Evolutionary conservation across 2,329 filamentous ascomycete species (phyloP), one percentile per base, ranked within the genome.

Genomic region (Colletotrichum lindemuthianum): DNA sequence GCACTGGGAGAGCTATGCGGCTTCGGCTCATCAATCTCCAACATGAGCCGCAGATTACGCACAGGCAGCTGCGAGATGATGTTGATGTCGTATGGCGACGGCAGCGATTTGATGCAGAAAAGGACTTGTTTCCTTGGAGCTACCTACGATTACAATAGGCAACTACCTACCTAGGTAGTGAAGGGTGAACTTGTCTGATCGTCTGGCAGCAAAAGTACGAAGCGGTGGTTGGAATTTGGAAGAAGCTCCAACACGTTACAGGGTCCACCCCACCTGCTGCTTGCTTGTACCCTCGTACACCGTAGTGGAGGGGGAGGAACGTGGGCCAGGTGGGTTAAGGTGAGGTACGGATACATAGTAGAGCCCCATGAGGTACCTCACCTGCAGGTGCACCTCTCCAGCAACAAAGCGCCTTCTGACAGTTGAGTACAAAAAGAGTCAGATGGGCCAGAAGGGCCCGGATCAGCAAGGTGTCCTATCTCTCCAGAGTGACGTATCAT

Each of bases 171-270:
- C n/a, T n/a, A n/a, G n/a, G n/a, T n/a, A n/a, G n/a, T n/a, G n/a
- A n/a, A n/a, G n/a, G n/a, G n/a, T n/a, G n/a, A n/a, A 24, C 24
- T 24, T 24, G 24, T 4, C 24, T 24, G 24, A 4, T 24, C 24
- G 24, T 24, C 24, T 24, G 5, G 24, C 24, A 24, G 24, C 24
- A 24, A 24, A 24, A 24, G 24, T 24, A 24, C 24, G 15, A 15
- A 45, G 50, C 51, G 13, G 39, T 37, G 40, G 33, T 44, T 33
- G 39, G 43, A 48, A 34, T 48, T 43, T 60, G 49, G 50, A 64
- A 50, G 60, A 55, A 53, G 47, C 44, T 57, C 61, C 58, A 47
- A 61, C 47, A 61, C 61, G 43, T 56, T 57, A 61, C 58, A 65
- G 61, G 61, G 61, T 57, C 52, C 32, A 61, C 58, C 51, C 51